These are phyloP conservation scores for Geranium brycei DNA, from an alignment of 345 rosid species.

Conservation along the genomic window DNA sequence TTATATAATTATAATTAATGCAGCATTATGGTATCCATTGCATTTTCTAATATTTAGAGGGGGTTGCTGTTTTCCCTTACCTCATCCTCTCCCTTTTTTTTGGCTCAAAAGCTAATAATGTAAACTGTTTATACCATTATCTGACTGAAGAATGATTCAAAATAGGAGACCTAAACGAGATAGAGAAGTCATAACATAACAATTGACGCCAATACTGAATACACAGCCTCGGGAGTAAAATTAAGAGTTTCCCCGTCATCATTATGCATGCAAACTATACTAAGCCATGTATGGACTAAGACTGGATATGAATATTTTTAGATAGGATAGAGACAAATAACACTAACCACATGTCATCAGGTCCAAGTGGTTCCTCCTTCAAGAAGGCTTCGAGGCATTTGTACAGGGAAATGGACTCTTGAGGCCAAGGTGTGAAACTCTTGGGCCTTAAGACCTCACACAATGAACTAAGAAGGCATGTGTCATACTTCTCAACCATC, in stretches of 20 bases:
- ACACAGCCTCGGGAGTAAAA: too few species aligned
- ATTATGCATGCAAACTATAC: too few species aligned
- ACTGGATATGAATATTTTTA: neutral
- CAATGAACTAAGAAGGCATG: slow-evolving; percentile 26
- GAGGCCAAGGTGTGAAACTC: slow-evolving; percentile 27
- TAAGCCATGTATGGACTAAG: too few species aligned
- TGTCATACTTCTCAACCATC: slow-evolving; percentile 34
- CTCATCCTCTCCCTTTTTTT: neutral
- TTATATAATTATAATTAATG: too few species aligned
- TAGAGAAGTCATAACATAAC: neutral
- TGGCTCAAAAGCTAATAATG: neutral
- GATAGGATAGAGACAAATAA: neutral
- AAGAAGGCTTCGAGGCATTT: slow-evolving; percentile 63
- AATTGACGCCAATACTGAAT: neutral
- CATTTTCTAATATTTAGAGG: neutral
- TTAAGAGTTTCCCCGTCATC: too few species aligned
- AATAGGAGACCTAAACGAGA: neutral
- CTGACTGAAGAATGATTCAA: neutral
- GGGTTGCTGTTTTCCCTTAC: neutral
- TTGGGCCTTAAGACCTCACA: slow-evolving; percentile 43
- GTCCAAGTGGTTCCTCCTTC: slow-evolving; percentile 67
- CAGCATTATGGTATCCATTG: neutral
- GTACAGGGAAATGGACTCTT: slow-evolving; percentile 45
- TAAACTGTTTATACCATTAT: too few species aligned
- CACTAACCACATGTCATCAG: slow-evolving; percentile 70